Percentiles rank a stretch among this genome's conserved stretches.
These are phyloP conservation scores for Blastocystis sp. DNA, from an alignment of 352 stramenopile genomes.

Conservation along the genomic window DNA sequence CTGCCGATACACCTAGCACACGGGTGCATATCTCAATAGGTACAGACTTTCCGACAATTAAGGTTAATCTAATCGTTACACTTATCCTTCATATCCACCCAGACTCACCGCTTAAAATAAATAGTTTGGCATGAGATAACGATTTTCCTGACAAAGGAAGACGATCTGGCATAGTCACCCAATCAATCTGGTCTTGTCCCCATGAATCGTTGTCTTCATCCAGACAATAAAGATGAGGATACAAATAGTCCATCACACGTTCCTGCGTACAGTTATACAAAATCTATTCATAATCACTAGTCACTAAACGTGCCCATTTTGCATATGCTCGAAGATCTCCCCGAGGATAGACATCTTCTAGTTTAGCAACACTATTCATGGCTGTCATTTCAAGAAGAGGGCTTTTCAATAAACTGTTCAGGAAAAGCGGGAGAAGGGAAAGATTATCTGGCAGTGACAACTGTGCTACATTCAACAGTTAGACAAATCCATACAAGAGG, in stretches of 20 bases:
- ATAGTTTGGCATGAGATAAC: not conserved
- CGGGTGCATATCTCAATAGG: not conserved
- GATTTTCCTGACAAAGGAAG: not conserved
- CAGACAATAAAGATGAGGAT: not conserved
- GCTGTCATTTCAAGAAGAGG: not conserved
- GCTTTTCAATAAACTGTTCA: not conserved
- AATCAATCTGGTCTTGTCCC: not conserved
- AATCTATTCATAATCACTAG: not conserved
- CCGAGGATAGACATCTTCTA: constrained; percentile 10
- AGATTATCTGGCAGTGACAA: not conserved
- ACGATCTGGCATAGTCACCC: not conserved
- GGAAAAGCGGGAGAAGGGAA: not conserved
- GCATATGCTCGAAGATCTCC: not conserved
- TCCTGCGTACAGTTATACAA: not conserved
- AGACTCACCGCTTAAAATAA: not conserved
- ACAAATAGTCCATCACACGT: not conserved
- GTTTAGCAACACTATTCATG: not conserved
- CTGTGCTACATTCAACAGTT: not conserved
- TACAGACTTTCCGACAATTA: constrained; percentile 18
- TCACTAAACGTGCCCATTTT: not conserved
- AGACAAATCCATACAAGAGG: not conserved
- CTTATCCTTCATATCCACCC: not conserved
- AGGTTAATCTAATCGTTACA: not conserved
- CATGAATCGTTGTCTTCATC: not conserved
- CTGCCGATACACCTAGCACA: not conserved